Evolutionary conservation across 2,329 filamentous ascomycete species (phyloP).

Genomic region (Drechslerella coelobrocha): DNA sequence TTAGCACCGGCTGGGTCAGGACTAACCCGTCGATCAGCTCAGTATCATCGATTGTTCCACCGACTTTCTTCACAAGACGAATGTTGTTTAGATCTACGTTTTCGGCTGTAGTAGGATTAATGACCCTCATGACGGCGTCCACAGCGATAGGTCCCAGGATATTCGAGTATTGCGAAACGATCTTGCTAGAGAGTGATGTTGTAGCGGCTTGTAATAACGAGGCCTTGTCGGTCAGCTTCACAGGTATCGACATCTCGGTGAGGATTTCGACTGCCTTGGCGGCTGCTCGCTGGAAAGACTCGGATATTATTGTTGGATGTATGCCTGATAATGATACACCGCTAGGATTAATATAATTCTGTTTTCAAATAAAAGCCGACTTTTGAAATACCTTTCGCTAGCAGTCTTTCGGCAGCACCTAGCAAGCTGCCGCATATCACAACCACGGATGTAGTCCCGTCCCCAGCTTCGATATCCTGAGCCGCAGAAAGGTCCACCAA

Average conservation of each 20-base stretch:
- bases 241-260: conserved; percentile 93
- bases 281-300: conserved; percentile 94
- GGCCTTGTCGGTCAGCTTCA: conserved; percentile 83
- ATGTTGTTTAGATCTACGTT: conserved; percentile 98
- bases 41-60: conserved; percentile 97
- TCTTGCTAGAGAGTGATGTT: conserved; percentile 96
- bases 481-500: conserved; percentile 95
- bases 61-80: conserved; percentile 94
- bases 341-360: conserved; percentile 7
- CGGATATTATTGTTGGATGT: conserved; percentile 96
- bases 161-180: conserved; percentile 96
- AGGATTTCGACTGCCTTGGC: conserved; percentile 86
- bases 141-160: conserved; percentile 97
- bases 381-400: conserved; percentile 73
- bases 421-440: conserved; percentile 96
- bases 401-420: conserved; percentile 87
- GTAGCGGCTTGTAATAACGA: conserved; percentile 95
- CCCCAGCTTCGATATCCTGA: conserved; percentile 97
- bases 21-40: conserved; percentile 96
- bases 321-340: conserved; percentile 63
- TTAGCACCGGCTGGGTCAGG: conserved; percentile 88
- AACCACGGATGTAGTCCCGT: conserved; percentile 97
- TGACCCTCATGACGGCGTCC: conserved; percentile 92
- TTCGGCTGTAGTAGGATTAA: conserved; percentile 92
- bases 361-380: not conserved